Base-by-base conservation (phyloP, 202 grass and related monocot species). In the Hordeum pubiflorum region DNA sequence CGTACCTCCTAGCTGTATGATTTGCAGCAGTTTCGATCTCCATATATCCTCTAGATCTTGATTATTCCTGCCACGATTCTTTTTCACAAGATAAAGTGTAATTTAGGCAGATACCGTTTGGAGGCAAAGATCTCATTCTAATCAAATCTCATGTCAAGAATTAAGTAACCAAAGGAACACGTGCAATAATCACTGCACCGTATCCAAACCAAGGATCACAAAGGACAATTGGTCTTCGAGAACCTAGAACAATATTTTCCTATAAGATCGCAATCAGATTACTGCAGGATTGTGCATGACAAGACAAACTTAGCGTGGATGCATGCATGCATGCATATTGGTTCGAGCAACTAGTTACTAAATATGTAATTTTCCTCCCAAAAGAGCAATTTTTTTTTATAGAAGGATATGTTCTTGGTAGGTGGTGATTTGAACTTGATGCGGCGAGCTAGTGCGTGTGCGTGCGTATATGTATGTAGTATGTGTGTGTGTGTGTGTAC, bases 181-280 rank as follows among this genome's bases (percentile, higher is more conserved):
- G 58, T 78, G 74, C 77, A 39, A 78, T 12, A 66, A 74, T 78
- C 69, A 63, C 26, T 18, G 1, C 73, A 50, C 24, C 79, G 69
- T 75, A 75, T 86, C 87, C 17, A 67, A 38, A 17, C 13, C 40
- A 31, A 56, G 50, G 79, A 86, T 89, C 79, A 83, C 74, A 79
- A 86, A 79, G 83, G 69, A 79, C 79, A 83, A 46, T 3, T 34
- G 5, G 65, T 79, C 61, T 85, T 69, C 40, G 70, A 29, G 68
- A 88, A 88, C 55, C 79, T 20, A 58, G 79, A 86, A 79, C 74
- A 85, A 39, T 46, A 79, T 75, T 69, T 73, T 33, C 11, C 21
- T 50, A 41, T 34, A 64, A 72, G 66, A 77, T 85, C 57, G 58
- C 37, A 72, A 73, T 72, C 64, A 72, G 57, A 72, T 31, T 34